Evolutionary conservation across 371 early-diverging fungal species (phyloP).

Genomic region (Syncephalastrum racemosum): DNA sequence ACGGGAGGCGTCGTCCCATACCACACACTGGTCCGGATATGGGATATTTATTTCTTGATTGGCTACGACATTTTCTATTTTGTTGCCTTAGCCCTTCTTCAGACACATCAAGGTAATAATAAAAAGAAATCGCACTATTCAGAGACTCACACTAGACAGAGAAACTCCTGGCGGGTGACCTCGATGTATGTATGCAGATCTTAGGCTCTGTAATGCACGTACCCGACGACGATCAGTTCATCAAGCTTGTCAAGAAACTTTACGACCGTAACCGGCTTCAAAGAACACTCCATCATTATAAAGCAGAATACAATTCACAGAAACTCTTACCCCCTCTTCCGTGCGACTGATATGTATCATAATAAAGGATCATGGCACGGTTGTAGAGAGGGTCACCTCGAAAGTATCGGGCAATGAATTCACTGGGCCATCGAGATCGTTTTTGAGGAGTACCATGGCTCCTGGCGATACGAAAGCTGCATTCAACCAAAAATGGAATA

Average conservation of each 20-base stretch:
- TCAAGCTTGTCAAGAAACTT: constrained; percentile 41
- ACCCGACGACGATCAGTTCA: constrained; percentile 50
- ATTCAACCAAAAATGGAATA: constrained; percentile 57
- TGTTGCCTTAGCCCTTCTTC: constrained; percentile 56
- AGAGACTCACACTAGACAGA: constrained; percentile 22
- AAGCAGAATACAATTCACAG: too few species aligned
- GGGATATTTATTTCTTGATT: constrained; percentile 59
- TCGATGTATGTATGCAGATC: constrained; percentile 55
- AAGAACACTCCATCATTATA: too few species aligned
- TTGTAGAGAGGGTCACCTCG: too few species aligned
- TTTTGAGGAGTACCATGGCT: constrained; percentile 34
- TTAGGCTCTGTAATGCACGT: constrained; percentile 54
- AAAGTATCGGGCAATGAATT: neutral
- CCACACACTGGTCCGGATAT: constrained; percentile 59
- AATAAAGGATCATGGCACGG: too few species aligned
- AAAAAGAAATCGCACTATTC: neutral
- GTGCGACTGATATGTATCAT: too few species aligned
- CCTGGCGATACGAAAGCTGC: constrained; percentile 40
- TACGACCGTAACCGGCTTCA: constrained; percentile 21
- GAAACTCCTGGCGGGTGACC: constrained; percentile 35
- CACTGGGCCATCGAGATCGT: constrained; percentile 34
- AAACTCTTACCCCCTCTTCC: too few species aligned
- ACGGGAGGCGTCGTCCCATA: constrained; percentile 59
- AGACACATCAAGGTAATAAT: constrained; percentile 52
- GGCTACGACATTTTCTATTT: constrained; percentile 63